Conservation (phyloP, 139 green algal species). For the Chlorella sp. region DNA sequence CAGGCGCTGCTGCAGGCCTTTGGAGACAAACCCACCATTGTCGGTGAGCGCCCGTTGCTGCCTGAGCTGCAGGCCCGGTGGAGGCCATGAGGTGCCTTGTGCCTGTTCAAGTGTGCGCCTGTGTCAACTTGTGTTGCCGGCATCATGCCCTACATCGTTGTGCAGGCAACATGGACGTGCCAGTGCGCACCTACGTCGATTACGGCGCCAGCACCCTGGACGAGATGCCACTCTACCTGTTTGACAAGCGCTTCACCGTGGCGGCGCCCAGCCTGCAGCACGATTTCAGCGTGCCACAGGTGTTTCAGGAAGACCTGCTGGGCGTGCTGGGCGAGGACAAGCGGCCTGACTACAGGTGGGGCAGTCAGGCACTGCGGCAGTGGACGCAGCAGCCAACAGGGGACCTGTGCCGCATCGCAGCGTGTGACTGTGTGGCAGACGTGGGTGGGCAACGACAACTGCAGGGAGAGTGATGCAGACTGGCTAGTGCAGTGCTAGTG, state of each 20-base stretch:
- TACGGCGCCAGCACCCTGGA: slow-evolving; percentile 46
- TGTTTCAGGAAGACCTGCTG: slow-evolving; percentile 87
- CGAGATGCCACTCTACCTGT: slow-evolving; percentile 75
- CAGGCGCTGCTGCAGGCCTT: slow-evolving; percentile 52
- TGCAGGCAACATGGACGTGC: slow-evolving; percentile 55
- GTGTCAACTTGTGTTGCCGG: no score
- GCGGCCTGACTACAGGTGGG: slow-evolving; percentile 69
- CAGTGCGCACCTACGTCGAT: slow-evolving; percentile 65
- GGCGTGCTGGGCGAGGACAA: slow-evolving; percentile 55
- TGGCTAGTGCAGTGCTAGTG: no score
- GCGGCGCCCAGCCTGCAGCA: slow-evolving; percentile 50
- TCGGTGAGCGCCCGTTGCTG: slow-evolving; percentile 7
- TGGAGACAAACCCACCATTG: slow-evolving; percentile 12
- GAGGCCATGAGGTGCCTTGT: no score
- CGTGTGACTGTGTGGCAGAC: no score
- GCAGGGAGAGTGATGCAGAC: no score
- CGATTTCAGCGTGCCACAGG: slow-evolving; percentile 62
- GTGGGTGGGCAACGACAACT: no score
- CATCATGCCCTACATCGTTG: no score
- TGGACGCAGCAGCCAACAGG: no score
- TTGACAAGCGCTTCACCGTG: slow-evolving; percentile 63
- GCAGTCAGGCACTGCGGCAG: no score
- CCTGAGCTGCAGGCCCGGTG: no score
- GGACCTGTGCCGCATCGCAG: no score
- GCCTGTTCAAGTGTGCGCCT: no score